Conservation (phyloP, 208 protist species). For the Leishmania braziliensis region DNA sequence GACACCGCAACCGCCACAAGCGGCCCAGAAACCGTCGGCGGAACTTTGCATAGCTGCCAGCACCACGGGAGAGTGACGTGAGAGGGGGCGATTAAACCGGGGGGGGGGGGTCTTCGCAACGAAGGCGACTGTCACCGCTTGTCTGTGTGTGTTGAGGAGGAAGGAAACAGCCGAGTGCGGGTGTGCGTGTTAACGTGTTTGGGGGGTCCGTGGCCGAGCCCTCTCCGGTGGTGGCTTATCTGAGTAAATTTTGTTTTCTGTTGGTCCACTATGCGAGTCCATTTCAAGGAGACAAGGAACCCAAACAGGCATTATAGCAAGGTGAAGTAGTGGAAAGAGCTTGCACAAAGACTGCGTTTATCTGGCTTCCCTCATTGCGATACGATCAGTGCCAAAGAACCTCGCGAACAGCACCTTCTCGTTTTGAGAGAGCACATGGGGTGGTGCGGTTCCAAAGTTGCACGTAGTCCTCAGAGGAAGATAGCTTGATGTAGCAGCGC, state of each 20-base stretch:
- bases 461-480: not conserved
- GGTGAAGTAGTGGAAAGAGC: not conserved
- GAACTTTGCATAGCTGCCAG: conserved; percentile 12
- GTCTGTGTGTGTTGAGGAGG: not conserved
- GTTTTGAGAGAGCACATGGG: not conserved
- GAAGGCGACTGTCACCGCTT: not conserved
- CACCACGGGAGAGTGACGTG: not conserved
- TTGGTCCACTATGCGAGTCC: not conserved
- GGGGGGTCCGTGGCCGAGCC: not conserved
- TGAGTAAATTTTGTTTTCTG: not conserved
- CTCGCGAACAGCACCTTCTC: not conserved
- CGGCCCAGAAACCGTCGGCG: conserved; percentile 65
- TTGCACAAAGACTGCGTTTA: not conserved
- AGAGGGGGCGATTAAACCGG: not conserved
- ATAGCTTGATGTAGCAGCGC: not conserved
- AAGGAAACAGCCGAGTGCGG: not conserved
- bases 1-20: conserved; percentile 56
- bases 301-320: not conserved
- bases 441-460: not conserved
- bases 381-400: not conserved
- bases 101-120: not conserved
- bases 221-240: not conserved
- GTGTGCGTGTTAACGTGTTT: not conserved
- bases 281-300: not conserved
- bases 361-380: not conserved